A percentile compares a stretch with the other conserved stretches of the same genome.
Conservation (phyloP, 1,284 basidiomycete genomes). For the Puccinia coronata region DNA sequence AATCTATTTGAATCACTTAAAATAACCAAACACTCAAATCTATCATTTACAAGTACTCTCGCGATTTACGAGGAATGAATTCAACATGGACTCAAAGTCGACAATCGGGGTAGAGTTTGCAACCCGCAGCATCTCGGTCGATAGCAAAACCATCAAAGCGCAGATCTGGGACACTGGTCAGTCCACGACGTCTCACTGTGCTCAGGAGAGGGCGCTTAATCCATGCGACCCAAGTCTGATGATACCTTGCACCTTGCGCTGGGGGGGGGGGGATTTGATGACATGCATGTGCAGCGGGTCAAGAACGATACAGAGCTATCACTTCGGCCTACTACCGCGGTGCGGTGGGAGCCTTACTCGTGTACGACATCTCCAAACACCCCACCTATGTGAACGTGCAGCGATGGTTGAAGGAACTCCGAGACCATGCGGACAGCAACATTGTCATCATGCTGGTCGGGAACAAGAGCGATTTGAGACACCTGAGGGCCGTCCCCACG, state of each 20-base stretch:
- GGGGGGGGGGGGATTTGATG: too few species aligned
- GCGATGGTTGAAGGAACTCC: constrained; percentile 97
- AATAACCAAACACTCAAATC: neutral
- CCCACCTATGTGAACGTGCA: constrained; percentile 93
- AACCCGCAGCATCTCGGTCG: constrained; percentile 89
- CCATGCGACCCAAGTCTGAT: neutral
- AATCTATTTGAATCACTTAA: neutral
- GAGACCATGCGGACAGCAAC: constrained; percentile 64
- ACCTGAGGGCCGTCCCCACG: constrained; percentile 90
- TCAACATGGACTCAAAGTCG: constrained; percentile 97
- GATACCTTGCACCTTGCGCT: neutral
- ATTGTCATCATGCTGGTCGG: constrained; percentile 64
- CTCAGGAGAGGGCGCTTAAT: neutral
- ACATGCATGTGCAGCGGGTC: constrained; percentile 71
- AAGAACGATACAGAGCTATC: constrained; percentile 98
- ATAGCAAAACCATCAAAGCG: constrained; percentile 95
- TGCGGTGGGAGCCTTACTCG: constrained; percentile 70
- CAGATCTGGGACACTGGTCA: constrained; percentile 99
- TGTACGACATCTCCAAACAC: constrained; percentile 69
- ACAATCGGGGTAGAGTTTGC: constrained; percentile 99
- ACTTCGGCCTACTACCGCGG: constrained; percentile 99
- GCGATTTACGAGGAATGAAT: constrained; percentile 98
- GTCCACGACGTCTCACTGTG: constrained; percentile 55
- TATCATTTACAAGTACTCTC: constrained; percentile 63
- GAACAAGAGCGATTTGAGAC: constrained; percentile 95